Evolutionary conservation across 768 basidiomycete genomes (phyloP).

Genomic region (Lepiota subincarnata): DNA sequence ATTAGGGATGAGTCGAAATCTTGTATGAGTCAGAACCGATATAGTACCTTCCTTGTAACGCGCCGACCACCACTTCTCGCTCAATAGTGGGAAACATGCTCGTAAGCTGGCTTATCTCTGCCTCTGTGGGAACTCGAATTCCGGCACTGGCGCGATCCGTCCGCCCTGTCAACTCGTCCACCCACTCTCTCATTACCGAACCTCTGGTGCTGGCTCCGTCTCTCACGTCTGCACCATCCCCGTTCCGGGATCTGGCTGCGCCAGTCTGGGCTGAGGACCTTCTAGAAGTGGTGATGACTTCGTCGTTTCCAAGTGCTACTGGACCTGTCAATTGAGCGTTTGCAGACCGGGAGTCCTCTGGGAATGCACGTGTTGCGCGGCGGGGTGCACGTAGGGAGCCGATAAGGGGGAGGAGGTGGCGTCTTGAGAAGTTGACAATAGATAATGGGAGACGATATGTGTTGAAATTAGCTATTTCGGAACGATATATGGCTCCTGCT

Average conservation of each 20-base stretch:
- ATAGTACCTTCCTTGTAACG: slow-evolving; percentile 74
- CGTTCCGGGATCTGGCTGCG: slow-evolving; percentile 12
- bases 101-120: slow-evolving; percentile 70
- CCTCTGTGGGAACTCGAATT: slow-evolving; percentile 66
- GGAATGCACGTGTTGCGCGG: slow-evolving; percentile 69
- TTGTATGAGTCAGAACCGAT: not conserved
- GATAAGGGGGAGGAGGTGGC: slow-evolving; percentile 61
- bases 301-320: slow-evolving; percentile 39
- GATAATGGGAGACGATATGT: slow-evolving; percentile 69
- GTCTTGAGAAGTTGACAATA: slow-evolving; percentile 50
- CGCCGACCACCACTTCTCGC: slow-evolving; percentile 67
- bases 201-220: slow-evolving; percentile 24
- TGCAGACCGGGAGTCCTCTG: slow-evolving; percentile 40
- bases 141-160: slow-evolving; percentile 48
- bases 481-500: slow-evolving; percentile 76
- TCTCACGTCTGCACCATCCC: slow-evolving; percentile 19
- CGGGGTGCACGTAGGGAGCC: slow-evolving; percentile 61
- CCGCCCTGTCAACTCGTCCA: slow-evolving; percentile 72
- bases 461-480: slow-evolving; percentile 77
- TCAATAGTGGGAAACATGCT: slow-evolving; percentile 82
- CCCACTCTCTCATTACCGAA: slow-evolving; percentile 74
- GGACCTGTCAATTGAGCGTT: slow-evolving; percentile 19
- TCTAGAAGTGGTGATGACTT: slow-evolving; percentile 60
- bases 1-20: slow-evolving; percentile 5
- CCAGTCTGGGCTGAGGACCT: slow-evolving; percentile 5